Conservation (phyloP, 768 basidiomycete species). For the Termitomyces sp. region DNA sequence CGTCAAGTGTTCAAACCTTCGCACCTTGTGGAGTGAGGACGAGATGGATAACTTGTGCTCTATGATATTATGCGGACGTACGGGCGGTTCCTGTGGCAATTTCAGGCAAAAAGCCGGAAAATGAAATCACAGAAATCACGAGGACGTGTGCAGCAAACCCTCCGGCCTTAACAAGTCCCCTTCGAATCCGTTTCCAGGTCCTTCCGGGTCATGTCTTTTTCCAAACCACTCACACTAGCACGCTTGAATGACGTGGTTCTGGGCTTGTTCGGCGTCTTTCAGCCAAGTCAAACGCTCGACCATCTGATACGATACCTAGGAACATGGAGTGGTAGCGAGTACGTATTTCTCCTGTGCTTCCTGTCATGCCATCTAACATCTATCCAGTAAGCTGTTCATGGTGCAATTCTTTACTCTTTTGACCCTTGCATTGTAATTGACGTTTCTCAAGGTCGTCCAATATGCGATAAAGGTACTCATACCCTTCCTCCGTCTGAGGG, state of each 20-base stretch:
- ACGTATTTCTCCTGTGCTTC: slow-evolving; percentile 26
- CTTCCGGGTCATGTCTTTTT: slow-evolving; percentile 42
- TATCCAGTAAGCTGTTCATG: slow-evolving; percentile 67
- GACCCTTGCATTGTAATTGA: not conserved
- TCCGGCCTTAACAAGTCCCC: not conserved
- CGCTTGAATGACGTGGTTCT: slow-evolving; percentile 59
- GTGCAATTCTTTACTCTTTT: slow-evolving; percentile 27
- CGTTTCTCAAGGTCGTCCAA: slow-evolving; percentile 53
- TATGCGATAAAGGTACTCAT: slow-evolving; percentile 67
- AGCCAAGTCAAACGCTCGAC: slow-evolving; percentile 59
- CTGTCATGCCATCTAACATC: slow-evolving; percentile 1
- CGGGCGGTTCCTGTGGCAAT: not conserved
- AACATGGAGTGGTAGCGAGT: slow-evolving; percentile 86
- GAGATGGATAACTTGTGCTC: too few relatives aligned
- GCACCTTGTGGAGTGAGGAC: not conserved
- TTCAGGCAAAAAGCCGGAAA: not conserved
- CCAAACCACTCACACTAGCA: slow-evolving; percentile 41
- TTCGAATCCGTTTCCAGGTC: not conserved
- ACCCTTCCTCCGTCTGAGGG: slow-evolving; percentile 62
- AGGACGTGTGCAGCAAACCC: not conserved
- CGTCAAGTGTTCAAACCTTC: not conserved
- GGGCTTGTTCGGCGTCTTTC: slow-evolving; percentile 55
- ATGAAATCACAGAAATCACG: slow-evolving; percentile 1
- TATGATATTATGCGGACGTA: too few relatives aligned
- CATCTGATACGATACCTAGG: slow-evolving; percentile 73